Conservation (phyloP, 306 rosid genomes). For the Cyamopsis tetragonoloba region DNA sequence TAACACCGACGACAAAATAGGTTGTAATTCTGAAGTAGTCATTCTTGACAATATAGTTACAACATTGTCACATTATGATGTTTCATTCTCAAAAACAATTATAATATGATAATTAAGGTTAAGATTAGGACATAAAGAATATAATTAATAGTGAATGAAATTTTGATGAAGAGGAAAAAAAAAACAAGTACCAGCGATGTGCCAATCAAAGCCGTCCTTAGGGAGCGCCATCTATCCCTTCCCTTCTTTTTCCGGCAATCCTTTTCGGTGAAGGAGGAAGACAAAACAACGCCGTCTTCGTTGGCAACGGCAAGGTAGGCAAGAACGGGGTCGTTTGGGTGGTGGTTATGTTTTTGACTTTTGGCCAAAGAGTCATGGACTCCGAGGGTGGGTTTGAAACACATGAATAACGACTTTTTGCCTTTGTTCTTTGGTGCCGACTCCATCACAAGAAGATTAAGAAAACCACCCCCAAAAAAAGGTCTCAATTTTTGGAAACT, state of each 20-base stretch:
- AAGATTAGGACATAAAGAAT: neutral
- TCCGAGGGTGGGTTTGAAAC: neutral
- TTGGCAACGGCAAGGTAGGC: neutral
- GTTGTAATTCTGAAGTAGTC: too few relatives aligned
- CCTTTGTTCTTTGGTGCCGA: neutral
- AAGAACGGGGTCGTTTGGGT: neutral
- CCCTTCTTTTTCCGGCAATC: neutral
- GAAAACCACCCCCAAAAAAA: too few relatives aligned
- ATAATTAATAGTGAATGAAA: neutral
- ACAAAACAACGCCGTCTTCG: neutral
- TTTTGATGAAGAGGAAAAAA: neutral
- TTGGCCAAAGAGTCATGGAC: neutral
- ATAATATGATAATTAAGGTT: too few relatives aligned
- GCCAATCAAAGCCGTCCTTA: neutral
- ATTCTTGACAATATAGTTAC: too few relatives aligned
- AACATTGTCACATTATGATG: too few relatives aligned
- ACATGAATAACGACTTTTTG: neutral
- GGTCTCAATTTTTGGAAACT: too few relatives aligned
- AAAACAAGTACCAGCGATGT: constrained; percentile 21
- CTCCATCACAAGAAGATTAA: neutral
- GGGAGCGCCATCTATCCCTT: neutral
- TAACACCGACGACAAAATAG: too few relatives aligned
- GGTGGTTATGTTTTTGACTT: neutral
- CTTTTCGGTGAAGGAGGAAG: neutral
- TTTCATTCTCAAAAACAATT: too few relatives aligned